Conservation (phyloP, 495 filamentous ascomycete species). For the Stereocaulon alpinum region DNA sequence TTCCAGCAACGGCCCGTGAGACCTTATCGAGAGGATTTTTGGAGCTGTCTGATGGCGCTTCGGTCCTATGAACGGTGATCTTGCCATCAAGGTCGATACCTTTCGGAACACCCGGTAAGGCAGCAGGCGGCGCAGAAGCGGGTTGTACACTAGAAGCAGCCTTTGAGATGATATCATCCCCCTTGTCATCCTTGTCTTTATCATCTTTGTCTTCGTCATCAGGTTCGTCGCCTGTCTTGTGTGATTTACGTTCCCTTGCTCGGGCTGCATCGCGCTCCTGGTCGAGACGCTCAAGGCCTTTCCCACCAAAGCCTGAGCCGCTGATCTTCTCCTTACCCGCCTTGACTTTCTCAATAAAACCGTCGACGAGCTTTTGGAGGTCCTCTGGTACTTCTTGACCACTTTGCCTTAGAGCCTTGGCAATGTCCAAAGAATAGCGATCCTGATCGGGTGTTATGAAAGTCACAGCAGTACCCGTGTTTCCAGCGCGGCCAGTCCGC, state of each 20-base stretch:
- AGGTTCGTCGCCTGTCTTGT: slow-evolving; percentile 82
- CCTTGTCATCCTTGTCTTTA: slow-evolving; percentile 42
- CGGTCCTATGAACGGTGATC: slow-evolving; percentile 70
- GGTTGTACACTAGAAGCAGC: slow-evolving; percentile 54
- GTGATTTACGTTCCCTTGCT: slow-evolving; percentile 72
- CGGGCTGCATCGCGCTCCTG: slow-evolving; percentile 80
- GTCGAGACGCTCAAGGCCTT: slow-evolving; percentile 84
- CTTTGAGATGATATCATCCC: slow-evolving; percentile 51
- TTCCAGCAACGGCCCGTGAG: slow-evolving; percentile 70
- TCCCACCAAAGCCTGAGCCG: slow-evolving; percentile 81
- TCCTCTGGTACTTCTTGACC: slow-evolving; percentile 69
- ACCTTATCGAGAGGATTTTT: slow-evolving; percentile 79
- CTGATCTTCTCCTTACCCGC: slow-evolving; percentile 79
- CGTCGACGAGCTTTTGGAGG: slow-evolving; percentile 51
- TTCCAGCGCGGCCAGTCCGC: slow-evolving; percentile 88
- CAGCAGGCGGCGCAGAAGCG: slow-evolving; percentile 36
- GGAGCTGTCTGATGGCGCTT: slow-evolving; percentile 39
- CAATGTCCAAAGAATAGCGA: slow-evolving; percentile 78
- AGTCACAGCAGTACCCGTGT: slow-evolving; percentile 88
- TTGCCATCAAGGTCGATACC: slow-evolving; percentile 61
- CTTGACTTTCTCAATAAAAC: slow-evolving; percentile 81
- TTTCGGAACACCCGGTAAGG: slow-evolving; percentile 45
- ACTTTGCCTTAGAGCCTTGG: slow-evolving; percentile 88
- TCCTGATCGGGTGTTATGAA: slow-evolving; percentile 90
- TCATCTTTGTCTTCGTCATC: slow-evolving; percentile 80